Conservation (phyloP, 2,329 filamentous ascomycete genomes). For the Colletotrichum kahawae region DNA sequence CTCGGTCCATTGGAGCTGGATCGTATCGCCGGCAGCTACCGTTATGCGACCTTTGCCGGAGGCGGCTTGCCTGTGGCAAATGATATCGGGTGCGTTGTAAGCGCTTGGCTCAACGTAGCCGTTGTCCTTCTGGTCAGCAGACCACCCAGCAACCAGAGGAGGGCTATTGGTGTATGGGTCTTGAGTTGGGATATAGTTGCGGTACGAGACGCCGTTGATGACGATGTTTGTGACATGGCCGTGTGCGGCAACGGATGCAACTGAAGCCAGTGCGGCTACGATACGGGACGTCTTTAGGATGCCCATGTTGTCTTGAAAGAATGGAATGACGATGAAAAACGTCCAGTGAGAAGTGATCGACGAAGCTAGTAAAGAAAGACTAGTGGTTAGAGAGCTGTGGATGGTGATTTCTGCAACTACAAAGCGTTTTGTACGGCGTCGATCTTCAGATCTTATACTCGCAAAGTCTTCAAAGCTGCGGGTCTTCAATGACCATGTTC, state of each 20-base stretch:
- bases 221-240: constrained; percentile 48
- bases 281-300: constrained; percentile 24
- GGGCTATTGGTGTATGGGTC: constrained; percentile 14
- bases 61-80: constrained; percentile 50
- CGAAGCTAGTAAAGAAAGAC: not conserved
- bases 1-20: constrained; percentile 52
- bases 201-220: constrained; percentile 46
- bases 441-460: not conserved
- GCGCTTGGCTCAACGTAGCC: constrained; percentile 53
- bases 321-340: not conserved
- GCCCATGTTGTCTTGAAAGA: constrained; percentile 24
- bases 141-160: constrained; percentile 39
- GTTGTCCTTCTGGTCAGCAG: constrained; percentile 45
- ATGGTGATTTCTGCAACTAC: not conserved
- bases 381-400: not conserved
- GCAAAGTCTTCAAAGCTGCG: not conserved
- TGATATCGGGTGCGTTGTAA: constrained; percentile 48
- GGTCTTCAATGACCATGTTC: not conserved
- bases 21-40: constrained; percentile 48
- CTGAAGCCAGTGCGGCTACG: constrained; percentile 27
- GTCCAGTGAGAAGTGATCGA: not conserved
- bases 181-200: constrained; percentile 41
- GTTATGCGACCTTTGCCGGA: constrained; percentile 44
- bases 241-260: constrained; percentile 37
- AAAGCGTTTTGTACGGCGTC: not conserved